Evolutionary conservation across 164 flowering plant genomes (phyloP), one percentile per base, ranked within the genome.

Genomic region (Vitis amurensis): DNA sequence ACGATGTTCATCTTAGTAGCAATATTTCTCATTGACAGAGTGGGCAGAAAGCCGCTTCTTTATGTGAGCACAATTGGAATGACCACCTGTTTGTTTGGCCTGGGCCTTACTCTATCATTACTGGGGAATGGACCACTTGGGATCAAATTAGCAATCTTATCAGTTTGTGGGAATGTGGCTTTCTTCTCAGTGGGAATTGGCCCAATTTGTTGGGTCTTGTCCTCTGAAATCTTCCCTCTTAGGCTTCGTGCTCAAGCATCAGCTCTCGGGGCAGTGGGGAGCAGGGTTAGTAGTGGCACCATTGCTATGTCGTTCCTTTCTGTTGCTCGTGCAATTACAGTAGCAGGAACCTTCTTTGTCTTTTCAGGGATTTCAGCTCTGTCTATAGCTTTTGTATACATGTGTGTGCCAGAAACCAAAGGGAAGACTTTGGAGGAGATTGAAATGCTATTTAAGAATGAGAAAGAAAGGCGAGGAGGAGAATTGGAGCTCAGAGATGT

Each of bases 361-460:
- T 88, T 90, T 66, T 71, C 86, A 8, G 48, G 72, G 11, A 59
- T 87, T 52, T 79, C 89, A 11, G 86, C 83, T 17, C 44, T 83
- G 9, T 71, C 91, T 0, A 71, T 87, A 68, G 80, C 66, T 14
- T 90, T 88, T 69, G 82, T 88, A 15, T 76, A 81, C 53, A 66
- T 30, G 9, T 81, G 73, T 72, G 76, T 87, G 47, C 92, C 91
- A 2, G 91, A 89, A 68, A 88, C 94, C 0, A 88, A 80, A 61
- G 92, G 92, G 64, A 86, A 83, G 65, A 76, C 89, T 8, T 72
- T 88, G 68, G 91, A 90, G 79, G 63, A 88, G 65, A 88, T 88
- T 15, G 89, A 85, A 30, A 59, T 71, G 80, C 8, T 88, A 12
- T 90, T 86, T 70, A 79, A 80, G 44, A 65, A 72, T 30, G 86